Evolutionary conservation across 768 basidiomycete species (phyloP), one percentile per base, ranked within the genome.

Genomic region (Termitomyces eurrhizus): DNA sequence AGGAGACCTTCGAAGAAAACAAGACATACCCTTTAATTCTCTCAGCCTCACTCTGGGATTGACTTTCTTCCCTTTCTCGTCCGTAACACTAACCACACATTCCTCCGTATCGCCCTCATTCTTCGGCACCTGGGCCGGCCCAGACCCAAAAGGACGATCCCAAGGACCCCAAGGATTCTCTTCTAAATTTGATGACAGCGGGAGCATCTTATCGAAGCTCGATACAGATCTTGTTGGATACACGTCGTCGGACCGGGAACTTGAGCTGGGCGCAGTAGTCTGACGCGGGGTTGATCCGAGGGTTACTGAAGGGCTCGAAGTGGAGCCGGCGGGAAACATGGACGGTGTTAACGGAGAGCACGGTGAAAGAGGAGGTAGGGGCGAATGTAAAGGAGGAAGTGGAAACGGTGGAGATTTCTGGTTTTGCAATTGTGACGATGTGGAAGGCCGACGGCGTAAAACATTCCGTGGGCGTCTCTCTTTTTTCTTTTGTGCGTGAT

Each of bases 381-480:
- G 61, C 24, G 63, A 64, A 13, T 42, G 26, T 9, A n/a, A n/a
- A 18, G n/a, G 32, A 1, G 29, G 48, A 26, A 33, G 29, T 13
- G 16, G 56, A 6, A 50, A 24, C 2, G 58, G 53, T 2, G 46
- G 21, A 4, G 53, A 56, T 49, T 60, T 60, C 42, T 54, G 13
- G 14, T n/a, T 56, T 1, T 37, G 56, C 7, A 2, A 29, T 7
- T 54, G 26, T 13, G 37, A 11, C 7, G 62, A 58, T 16, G 26
- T 53, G 2, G 64, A 63, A 3, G 64, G 62, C 0, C 61, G 61
- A 7, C 63, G 59, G 7, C 58, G 58, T 7, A 64, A 53, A 2
- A 66, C 61, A 32, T 66, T 65, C 18, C 61, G 58, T 7, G 32
- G 45, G 6, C 63, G 61, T 18, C 57, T 61, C 13, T 54, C 62